phyloP scores from a whole-genome alignment of 192 early-diverging fungal genomes.

The Coemansia sp. region DNA sequence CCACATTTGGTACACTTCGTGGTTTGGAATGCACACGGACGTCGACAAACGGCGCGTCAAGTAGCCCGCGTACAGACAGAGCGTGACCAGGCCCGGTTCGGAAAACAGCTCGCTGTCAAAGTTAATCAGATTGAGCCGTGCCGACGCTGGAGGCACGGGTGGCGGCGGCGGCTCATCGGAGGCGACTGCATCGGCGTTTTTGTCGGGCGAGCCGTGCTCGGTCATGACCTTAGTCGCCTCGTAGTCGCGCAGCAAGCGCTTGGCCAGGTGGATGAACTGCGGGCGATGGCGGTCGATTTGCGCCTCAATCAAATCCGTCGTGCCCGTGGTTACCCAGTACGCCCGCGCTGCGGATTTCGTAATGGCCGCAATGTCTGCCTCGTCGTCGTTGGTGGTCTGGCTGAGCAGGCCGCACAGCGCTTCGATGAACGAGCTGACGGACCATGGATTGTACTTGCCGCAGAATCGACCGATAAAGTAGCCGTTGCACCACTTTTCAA shows the following conservation, averaged over 20 bases:
- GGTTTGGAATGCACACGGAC: conserved; percentile 30
- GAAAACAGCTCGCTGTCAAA: conserved; percentile 20
- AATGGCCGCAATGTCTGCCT: background rate
- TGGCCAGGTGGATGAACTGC: conserved; percentile 8
- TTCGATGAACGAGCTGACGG: conserved; percentile 1
- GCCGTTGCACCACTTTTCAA: conserved; percentile 27
- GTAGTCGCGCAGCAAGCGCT: conserved; percentile 12
- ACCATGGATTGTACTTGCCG: conserved; percentile 10
- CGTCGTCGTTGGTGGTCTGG: background rate
- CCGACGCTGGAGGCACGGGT: conserved; percentile 1
- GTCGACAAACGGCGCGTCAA: conserved; percentile 6
- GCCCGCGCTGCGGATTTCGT: conserved; percentile 6
- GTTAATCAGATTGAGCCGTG: conserved; percentile 6
- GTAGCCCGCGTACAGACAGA: conserved; percentile 23
- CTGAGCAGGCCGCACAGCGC: conserved; percentile 6
- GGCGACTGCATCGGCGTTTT: no score
- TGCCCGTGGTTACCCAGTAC: conserved; percentile 19
- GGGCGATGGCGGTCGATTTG: conserved; percentile 8
- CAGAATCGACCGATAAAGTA: conserved; percentile 33
- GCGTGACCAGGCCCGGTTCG: conserved; percentile 13
- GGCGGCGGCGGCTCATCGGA: background rate
- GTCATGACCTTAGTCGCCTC: background rate
- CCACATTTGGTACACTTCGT: conserved; percentile 24
- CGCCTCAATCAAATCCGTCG: conserved; percentile 10
- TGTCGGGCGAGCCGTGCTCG: background rate